Evolutionary conservation across 1,284 basidiomycete genomes (phyloP).

Genomic region (Phylloporus sp.): DNA sequence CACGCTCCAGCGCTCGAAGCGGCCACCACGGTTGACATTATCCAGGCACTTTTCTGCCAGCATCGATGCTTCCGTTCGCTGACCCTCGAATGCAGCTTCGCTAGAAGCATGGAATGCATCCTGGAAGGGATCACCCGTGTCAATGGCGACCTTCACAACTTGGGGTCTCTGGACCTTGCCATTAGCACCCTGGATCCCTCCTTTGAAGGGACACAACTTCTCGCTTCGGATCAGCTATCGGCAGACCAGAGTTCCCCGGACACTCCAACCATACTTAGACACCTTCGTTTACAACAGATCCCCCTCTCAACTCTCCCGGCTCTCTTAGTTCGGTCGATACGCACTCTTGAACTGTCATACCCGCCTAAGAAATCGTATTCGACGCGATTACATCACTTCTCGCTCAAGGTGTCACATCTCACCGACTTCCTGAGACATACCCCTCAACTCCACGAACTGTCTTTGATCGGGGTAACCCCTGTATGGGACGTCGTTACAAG

Average conservation of each 20-base stretch:
- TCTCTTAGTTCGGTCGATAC: conserved; percentile 41
- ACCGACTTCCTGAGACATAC: conserved; percentile 42
- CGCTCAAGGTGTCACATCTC: conserved; percentile 43
- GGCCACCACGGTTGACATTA: conserved; percentile 23
- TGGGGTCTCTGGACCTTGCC: conserved; percentile 40
- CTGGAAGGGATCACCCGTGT: conserved; percentile 22
- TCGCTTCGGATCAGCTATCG: conserved; percentile 27
- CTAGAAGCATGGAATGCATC: conserved; percentile 33
- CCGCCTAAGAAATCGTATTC: conserved; percentile 33
- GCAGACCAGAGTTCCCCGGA: conserved; percentile 9
- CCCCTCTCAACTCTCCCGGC: conserved; percentile 43
- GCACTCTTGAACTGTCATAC: conserved; percentile 45
- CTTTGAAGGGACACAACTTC: conserved; percentile 30
- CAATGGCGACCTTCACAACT: conserved; percentile 32
- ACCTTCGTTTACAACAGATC: conserved; percentile 46
- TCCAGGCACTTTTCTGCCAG: conserved; percentile 29
- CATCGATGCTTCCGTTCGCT: conserved; percentile 39
- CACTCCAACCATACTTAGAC: conserved; percentile 28
- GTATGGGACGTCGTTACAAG: conserved; percentile 39
- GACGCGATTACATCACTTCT: conserved; percentile 27
- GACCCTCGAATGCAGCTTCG: conserved; percentile 39
- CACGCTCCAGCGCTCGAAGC: conserved; percentile 16
- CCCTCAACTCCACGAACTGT: conserved; percentile 45
- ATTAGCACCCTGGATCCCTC: conserved; percentile 32
- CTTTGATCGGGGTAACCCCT: conserved; percentile 46